Evolutionary conservation across 2,329 filamentous ascomycete species (phyloP).

Genomic region (Aspergillus calidoustus): DNA sequence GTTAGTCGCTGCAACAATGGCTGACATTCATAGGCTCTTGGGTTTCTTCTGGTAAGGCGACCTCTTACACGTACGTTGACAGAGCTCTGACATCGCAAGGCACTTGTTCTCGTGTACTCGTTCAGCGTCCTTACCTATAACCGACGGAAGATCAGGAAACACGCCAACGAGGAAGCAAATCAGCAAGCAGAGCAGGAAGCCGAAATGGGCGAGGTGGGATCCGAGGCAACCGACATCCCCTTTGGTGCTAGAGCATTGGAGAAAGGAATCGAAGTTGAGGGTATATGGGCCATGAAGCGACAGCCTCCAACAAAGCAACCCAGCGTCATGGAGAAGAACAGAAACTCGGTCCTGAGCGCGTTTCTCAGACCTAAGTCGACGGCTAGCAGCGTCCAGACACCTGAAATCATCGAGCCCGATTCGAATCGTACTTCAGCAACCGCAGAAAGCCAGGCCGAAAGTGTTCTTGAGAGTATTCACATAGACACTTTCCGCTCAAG

Average conservation of each 20-base stretch:
- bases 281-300: constrained; percentile 73
- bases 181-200: constrained; percentile 58
- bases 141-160: constrained; percentile 63
- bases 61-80: not conserved
- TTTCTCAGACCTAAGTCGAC: constrained; percentile 9
- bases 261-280: constrained; percentile 80
- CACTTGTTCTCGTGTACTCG: constrained; percentile 70
- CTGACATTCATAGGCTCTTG: constrained; percentile 65
- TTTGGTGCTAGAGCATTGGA: constrained; percentile 88
- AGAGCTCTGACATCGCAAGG: constrained; percentile 44
- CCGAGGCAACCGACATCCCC: constrained; percentile 66
- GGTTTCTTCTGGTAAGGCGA: constrained; percentile 64
- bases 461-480: constrained; percentile 13
- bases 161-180: constrained; percentile 69
- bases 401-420: constrained; percentile 3
- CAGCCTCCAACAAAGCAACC: constrained; percentile 33
- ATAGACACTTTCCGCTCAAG: constrained; percentile 13
- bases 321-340: constrained; percentile 29
- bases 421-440: constrained; percentile 2
- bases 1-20: not conserved
- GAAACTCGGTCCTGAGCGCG: constrained; percentile 15
- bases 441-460: constrained; percentile 5
- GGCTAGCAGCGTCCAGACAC: constrained; percentile 8
- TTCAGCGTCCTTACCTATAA: constrained; percentile 64
- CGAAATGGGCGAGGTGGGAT: constrained; percentile 61